phyloP scores from a whole-genome alignment of 176 grass and related monocot genomes.

The Dactylis glomerata region DNA sequence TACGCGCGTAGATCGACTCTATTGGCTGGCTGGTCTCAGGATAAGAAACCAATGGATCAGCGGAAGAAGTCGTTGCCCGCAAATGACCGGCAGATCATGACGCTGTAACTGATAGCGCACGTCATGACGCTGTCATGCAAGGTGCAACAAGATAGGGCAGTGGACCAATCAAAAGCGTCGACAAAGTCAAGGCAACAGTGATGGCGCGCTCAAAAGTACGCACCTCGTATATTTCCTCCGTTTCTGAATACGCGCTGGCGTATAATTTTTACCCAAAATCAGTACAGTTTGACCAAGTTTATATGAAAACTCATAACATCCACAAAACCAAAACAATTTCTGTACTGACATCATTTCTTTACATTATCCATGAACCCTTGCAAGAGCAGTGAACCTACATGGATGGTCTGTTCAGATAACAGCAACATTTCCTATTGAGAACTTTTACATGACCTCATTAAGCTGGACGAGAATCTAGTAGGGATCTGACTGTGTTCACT shows the following conservation, averaged over 20 bases:
- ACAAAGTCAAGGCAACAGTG: too few species aligned
- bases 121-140: neutral
- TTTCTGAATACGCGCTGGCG: too few species aligned
- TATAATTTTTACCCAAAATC: too few species aligned
- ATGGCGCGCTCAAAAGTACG: too few species aligned
- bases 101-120: too few species aligned
- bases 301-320: too few species aligned
- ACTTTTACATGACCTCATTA: neutral
- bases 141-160: neutral
- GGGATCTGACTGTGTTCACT: constrained; percentile 16
- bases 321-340: neutral
- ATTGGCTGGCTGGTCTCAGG: too few species aligned
- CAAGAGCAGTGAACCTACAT: constrained; percentile 13
- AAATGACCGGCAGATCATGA: neutral
- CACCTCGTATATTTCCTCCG: too few species aligned
- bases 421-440: neutral
- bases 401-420: constrained; percentile 10
- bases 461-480: neutral
- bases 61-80: too few species aligned
- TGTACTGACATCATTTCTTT: constrained; percentile 4
- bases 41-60: neutral
- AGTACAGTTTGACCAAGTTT: too few species aligned
- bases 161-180: too few species aligned
- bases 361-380: constrained; percentile 5
- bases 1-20: neutral